phyloP scores from a whole-genome alignment of 768 basidiomycete genomes.

The Collybia nuda region DNA sequence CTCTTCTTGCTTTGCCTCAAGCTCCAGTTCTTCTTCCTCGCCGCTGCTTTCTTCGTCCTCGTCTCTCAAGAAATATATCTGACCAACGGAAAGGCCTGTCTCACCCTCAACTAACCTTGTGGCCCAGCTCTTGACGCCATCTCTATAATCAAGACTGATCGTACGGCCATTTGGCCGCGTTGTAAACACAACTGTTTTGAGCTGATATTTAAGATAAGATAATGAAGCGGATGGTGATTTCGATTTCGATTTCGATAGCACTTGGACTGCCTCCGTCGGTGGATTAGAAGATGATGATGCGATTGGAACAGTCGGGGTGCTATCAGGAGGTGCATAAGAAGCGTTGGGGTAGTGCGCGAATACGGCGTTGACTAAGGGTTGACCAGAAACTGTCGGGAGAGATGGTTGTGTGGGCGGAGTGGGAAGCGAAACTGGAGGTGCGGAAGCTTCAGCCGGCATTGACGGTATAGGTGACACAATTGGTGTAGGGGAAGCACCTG shows the following conservation, averaged over 20 bases:
- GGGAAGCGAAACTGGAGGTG: conserved; percentile 20
- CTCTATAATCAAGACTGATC: conserved; percentile 59
- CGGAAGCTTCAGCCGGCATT: conserved; percentile 20
- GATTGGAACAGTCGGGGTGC: conserved; percentile 19
- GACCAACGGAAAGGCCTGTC: conserved; percentile 49
- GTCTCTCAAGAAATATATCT: conserved; percentile 52
- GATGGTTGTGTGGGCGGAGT: conserved; percentile 18
- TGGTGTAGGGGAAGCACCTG: conserved; percentile 16
- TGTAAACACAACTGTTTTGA: conserved; percentile 52
- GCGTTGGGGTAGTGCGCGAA: conserved; percentile 57
- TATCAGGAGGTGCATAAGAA: conserved; percentile 40
- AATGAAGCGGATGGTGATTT: conserved; percentile 37
- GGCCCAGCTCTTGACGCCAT: conserved; percentile 77
- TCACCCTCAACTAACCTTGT: conserved; percentile 61
- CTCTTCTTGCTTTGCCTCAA: conserved; percentile 38
- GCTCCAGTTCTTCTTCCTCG: conserved; percentile 50
- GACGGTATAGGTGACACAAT: conserved; percentile 18
- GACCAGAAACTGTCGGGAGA: conserved; percentile 23
- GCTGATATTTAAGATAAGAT: conserved; percentile 39
- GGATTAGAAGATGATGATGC: conserved; percentile 21
- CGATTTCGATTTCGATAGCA: conserved; percentile 35
- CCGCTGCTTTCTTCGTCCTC: conserved; percentile 63
- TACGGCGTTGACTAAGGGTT: conserved; percentile 31
- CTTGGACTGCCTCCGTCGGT: conserved; percentile 19
- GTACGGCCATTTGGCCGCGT: conserved; percentile 61